Conservation (phyloP, 2,329 filamentous ascomycete species). For the Cryphonectria naterciae region DNA sequence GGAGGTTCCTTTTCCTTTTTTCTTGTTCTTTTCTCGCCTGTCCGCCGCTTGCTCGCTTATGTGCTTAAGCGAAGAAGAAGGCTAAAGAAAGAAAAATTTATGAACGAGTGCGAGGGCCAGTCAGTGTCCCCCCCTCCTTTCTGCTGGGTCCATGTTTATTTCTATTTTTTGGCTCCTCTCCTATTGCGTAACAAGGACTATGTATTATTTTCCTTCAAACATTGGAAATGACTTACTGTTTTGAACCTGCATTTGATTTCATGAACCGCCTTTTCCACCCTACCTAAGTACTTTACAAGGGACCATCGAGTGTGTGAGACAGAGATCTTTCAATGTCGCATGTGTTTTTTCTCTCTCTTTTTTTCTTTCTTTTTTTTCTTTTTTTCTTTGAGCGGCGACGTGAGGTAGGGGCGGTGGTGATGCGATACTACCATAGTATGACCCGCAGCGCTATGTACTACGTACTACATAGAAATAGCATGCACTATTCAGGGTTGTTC, state of each 20-base stretch:
- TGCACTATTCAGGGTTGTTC: neutral
- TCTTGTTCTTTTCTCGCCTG: neutral
- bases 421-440: neutral
- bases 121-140: neutral
- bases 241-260: neutral
- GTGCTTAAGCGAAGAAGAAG: constrained; percentile 5
- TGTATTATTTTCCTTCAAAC: neutral
- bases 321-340: neutral
- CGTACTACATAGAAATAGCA: neutral
- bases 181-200: neutral
- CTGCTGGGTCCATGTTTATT: neutral
- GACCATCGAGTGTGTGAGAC: neutral
- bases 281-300: neutral
- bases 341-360: neutral
- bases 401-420: neutral
- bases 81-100: neutral
- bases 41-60: neutral
- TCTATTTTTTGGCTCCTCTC: neutral
- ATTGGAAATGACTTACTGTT: neutral
- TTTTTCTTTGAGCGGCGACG: neutral
- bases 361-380: no score
- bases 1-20: neutral
- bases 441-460: neutral
- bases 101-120: neutral
- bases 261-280: neutral